phyloP scores from a whole-genome alignment of 2,329 filamentous ascomycete genomes.

The Talaromyces sp. region DNA sequence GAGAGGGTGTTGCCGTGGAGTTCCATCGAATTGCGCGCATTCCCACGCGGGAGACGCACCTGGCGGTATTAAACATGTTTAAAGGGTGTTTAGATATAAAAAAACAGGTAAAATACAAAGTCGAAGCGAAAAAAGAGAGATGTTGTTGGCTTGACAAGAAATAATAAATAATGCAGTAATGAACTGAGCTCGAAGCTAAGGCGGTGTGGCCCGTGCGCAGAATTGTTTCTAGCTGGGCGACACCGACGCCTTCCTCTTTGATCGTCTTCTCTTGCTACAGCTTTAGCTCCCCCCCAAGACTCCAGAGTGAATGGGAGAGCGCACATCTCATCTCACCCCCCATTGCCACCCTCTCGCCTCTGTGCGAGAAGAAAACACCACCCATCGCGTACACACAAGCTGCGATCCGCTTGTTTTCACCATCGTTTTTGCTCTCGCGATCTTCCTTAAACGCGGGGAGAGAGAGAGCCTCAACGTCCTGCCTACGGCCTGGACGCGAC shows the following conservation, averaged over 20 bases:
- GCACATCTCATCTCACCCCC: not conserved
- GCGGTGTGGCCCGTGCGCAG: slow-evolving; percentile 29
- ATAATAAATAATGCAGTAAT: not conserved
- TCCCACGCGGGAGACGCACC: slow-evolving; percentile 22
- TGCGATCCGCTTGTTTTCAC: not conserved
- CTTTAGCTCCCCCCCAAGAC: not conserved
- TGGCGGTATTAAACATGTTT: slow-evolving; percentile 27
- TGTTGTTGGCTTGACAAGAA: not conserved
- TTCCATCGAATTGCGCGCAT: slow-evolving; percentile 32
- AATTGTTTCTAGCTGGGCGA: slow-evolving; percentile 24
- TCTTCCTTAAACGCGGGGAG: slow-evolving; percentile 18
- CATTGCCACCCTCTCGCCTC: not conserved
- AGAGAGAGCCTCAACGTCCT: slow-evolving; percentile 13
- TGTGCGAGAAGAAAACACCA: not conserved
- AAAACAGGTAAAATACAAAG: not conserved
- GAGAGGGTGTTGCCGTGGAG: slow-evolving; percentile 28
- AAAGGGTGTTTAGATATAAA: not conserved
- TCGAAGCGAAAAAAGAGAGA: not conserved
- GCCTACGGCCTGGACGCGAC: slow-evolving; percentile 13
- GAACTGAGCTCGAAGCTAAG: slow-evolving; percentile 9
- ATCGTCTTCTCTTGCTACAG: not conserved
- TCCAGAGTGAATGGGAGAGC: not conserved
- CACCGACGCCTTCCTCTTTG: slow-evolving; percentile 5
- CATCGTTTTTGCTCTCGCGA: slow-evolving; percentile 10
- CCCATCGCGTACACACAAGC: not conserved